Base-by-base conservation (phyloP, 192 early-diverging fungal species). In the Podila verticillata region DNA sequence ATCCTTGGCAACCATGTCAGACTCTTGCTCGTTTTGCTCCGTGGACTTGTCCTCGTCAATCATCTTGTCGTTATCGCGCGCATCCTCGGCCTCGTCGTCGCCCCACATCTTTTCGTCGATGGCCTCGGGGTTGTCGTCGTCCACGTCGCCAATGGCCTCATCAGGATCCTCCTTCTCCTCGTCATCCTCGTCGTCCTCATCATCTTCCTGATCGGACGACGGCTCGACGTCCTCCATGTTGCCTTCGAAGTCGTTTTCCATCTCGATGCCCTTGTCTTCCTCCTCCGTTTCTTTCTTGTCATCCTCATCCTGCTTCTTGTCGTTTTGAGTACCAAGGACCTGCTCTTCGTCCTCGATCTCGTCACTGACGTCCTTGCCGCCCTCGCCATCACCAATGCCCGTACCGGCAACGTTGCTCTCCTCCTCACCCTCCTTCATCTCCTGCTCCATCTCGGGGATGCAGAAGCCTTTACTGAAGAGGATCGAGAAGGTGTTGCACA, bases 21-120 rank as follows among this genome's bases (percentile, higher is more conserved):
- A 67, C 49, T 93, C 92, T 28, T 80, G 77, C 48, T 85, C 81
- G 29, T 88, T 85, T 36, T 72, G 49, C 29, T 73, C 70, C 12
- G 87, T 84, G 0, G 84, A 79, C 57, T 87, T 72, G 62, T 88
- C 83, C 63, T 91, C 86, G 36, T 88, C 78, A 73, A 91, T 90
- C 30, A 86, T 91, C 84, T 95, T 94, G 44, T 91, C 92, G 57
- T 90, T 87, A 54, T 91, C 89, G n/a, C 85, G 83, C 39, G 85
- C 75, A 54, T 84, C 78, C 39, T 90, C 84, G 22, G 85, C 84
- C 32, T 87, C 86, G 61, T 94, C 93, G 74, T 96, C 97, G 57
- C 92, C 94, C 98, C 98, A 99, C 89, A 99, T 89, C 86, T 98
- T 96, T 68, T 99, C 97, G 71, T 99, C 98, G 26, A 99, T 89